These are phyloP conservation scores for Penicillium canescens DNA, from an alignment of 495 filamentous ascomycete species.

Conservation along the genomic window DNA sequence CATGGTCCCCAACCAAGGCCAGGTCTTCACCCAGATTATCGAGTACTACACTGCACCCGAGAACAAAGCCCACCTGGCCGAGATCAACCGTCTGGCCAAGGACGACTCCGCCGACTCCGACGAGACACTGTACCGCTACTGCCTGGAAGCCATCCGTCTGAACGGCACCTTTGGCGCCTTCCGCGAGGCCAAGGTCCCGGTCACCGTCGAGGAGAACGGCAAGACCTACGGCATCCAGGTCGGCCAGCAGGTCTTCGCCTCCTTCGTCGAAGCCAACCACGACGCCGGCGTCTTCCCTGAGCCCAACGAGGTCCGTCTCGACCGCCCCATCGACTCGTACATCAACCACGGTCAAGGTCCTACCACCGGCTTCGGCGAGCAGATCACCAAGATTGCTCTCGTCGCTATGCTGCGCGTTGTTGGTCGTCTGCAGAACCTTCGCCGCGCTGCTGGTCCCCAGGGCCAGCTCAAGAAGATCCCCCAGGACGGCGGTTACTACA, in stretches of 20 bases:
- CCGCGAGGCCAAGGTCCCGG: constrained; percentile 45
- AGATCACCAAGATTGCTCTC: constrained; percentile 62
- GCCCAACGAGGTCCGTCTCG: constrained; percentile 62
- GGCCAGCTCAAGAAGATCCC: constrained; percentile 74
- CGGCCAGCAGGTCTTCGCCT: constrained; percentile 54
- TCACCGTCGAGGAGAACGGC: constrained; percentile 53
- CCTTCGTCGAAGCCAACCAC: constrained; percentile 47
- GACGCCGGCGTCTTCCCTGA: constrained; percentile 69
- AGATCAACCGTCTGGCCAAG: constrained; percentile 58
- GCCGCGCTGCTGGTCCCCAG: constrained; percentile 66
- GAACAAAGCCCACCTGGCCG: constrained; percentile 55
- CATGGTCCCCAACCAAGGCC: constrained; percentile 69
- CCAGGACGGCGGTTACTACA: constrained; percentile 56
- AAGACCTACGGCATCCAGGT: constrained; percentile 49
- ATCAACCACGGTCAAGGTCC: constrained; percentile 65
- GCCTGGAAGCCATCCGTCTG: constrained; percentile 58
- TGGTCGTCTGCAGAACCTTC: constrained; percentile 57
- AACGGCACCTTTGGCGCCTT: constrained; percentile 60
- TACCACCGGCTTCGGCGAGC: constrained; percentile 61
- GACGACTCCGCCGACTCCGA: constrained; percentile 47
- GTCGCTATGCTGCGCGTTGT: constrained; percentile 64
- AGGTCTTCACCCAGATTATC: constrained; percentile 73
- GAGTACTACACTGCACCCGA: constrained; percentile 72
- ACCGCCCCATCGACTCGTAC: constrained; percentile 68
- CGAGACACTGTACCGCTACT: constrained; percentile 50